phyloP scores from a whole-genome alignment of 2,329 filamentous ascomycete species.

The Cryphonectria naterciae region DNA sequence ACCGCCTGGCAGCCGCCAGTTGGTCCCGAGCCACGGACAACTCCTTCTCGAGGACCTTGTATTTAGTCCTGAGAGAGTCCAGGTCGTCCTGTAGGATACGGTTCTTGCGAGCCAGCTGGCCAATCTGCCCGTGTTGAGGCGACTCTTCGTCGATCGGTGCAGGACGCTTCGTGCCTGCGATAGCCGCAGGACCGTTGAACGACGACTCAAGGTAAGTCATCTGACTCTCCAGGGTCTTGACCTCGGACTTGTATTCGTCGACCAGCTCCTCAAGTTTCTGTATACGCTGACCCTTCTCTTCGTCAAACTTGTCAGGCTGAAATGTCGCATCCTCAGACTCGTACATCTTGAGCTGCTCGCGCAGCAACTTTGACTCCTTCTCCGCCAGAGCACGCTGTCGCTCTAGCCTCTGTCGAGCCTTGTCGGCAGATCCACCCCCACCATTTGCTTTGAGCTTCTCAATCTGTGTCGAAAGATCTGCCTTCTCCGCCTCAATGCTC shows the following conservation, averaged over 20 bases:
- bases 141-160: slow-evolving; percentile 60
- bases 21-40: slow-evolving; percentile 74
- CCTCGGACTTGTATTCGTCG: slow-evolving; percentile 82
- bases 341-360: slow-evolving; percentile 86
- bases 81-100: slow-evolving; percentile 82
- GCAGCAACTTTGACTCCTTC: slow-evolving; percentile 92
- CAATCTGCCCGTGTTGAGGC: slow-evolving; percentile 68
- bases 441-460: slow-evolving; percentile 66
- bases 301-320: slow-evolving; percentile 77
- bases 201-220: slow-evolving; percentile 66
- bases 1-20: slow-evolving; percentile 66
- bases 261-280: slow-evolving; percentile 83
- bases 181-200: slow-evolving; percentile 40
- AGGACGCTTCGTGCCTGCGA: slow-evolving; percentile 65
- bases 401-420: slow-evolving; percentile 76
- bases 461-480: slow-evolving; percentile 66
- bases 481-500: slow-evolving; percentile 71
- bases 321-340: slow-evolving; percentile 88
- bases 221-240: slow-evolving; percentile 74
- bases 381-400: slow-evolving; percentile 82
- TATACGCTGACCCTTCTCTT: slow-evolving; percentile 73
- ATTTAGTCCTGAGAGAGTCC: slow-evolving; percentile 68
- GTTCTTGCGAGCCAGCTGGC: slow-evolving; percentile 85
- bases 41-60: slow-evolving; percentile 74
- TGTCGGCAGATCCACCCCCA: slow-evolving; percentile 59